Base-by-base conservation (phyloP, 257 asterid species). In the Fraxinus americana region DNA sequence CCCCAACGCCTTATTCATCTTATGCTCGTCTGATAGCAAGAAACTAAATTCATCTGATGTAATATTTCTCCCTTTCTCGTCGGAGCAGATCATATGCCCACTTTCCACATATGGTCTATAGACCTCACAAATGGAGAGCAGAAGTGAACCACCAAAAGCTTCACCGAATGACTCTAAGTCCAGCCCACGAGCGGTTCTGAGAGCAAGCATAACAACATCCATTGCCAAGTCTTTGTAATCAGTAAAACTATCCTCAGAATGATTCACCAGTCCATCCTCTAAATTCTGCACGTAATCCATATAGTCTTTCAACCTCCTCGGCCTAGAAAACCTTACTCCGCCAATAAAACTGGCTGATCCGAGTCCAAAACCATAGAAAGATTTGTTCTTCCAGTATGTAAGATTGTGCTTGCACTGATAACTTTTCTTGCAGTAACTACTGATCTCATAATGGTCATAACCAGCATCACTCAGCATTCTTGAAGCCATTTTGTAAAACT, bases 361-460 rank as follows among this genome's bases (percentile, higher is more conserved):
- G 17, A 95, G 89, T 41, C 99, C 98, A 70, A 93, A 95, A 65
- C 90, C 99, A 21, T 90, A 93, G 87, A 87, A 95, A 1, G 97
- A 68, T 77, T 82, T 85, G 91, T 84, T 88, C 80, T 88, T 89
- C 99, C 99, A 95, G 88, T 95, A 95, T 2, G 91, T 89, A 48
- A 76, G 84, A 67, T 95, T 95, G 93, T 95, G 99, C 82, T 88
- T 89, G 91, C 98, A 93, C 35, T 86, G 86, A 73, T 89, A 93
- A 70, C 97, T 97, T 61, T 79, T 83, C 83, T 83, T 93, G 91
- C 94, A 79, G 88, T 91, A 93, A 77, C 99, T 95, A 76, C 99
- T 95, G 77, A 95, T 90, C 85, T 95, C 99, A 14, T 93, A 95
- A 80, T 95, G 99, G 66, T 89, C 91, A 73, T 90, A 95, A 59